Evolutionary conservation across 225 moss, liverwort and hornwort species (phyloP), one percentile per base, ranked within the genome.

Genomic region (Pseudisothecium myosuroides): DNA sequence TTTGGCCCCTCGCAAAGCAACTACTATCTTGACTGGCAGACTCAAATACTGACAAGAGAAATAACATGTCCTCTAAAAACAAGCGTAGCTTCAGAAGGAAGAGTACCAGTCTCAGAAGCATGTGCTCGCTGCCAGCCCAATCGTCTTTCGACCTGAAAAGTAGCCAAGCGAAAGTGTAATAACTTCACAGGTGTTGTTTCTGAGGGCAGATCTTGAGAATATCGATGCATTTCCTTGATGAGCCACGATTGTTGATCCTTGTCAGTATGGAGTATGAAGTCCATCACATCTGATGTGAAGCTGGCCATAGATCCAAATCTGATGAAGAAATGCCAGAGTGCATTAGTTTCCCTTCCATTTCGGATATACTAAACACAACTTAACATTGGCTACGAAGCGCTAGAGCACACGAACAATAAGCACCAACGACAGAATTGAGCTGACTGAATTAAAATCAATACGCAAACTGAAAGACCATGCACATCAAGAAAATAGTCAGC

Each of bases 221-320:
- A 92, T 76, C 92, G 94, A 89, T 94, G 96, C 87, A 97, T 85
- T 82, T 90, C 93, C 39, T 83, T 87, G 86, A 95, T 91, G 79
- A 99, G 94, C 89, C 94, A 92, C 71, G 76, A 73, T 82, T 91
- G 93, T 79, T 92, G 92, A 85, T 87, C 90, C 61, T 92, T 93
- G 63, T 92, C 92, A 84, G 88, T 83, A 78, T 93, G 90, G 31
- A 89, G 84, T 68, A 96, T 91, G 89, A 94, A 97, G 54, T 89
- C 93, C 93, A 92, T 92, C 60, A 95, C 92, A 92, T 99, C 98
- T 91, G 96, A 93, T 58, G 95, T 91, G 91, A 96, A 96, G 92
- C 98, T 96, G 71, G 95, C 92, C 94, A 95, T 92, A 84, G 93
- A 95, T n/a, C 98, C 98, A 95, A 97, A 99, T 92, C 98, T 99